These are phyloP conservation scores for Kodamaea hsintzibuensis DNA, from an alignment of 805 yeast genomes.

Conservation along the genomic window DNA sequence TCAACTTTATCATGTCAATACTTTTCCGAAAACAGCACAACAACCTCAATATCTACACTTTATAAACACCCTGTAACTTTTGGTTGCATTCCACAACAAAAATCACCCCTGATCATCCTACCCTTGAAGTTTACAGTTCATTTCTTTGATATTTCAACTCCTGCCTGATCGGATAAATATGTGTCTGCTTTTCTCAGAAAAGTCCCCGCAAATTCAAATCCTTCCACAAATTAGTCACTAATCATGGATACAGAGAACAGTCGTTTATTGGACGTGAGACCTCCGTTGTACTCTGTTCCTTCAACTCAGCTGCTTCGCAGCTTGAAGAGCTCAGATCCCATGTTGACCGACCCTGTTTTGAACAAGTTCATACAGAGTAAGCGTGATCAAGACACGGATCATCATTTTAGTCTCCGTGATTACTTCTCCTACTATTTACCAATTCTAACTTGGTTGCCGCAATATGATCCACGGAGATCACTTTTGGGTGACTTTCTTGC, in stretches of 20 bases:
- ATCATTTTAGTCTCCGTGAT: slow-evolving; percentile 22
- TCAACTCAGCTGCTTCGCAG: slow-evolving; percentile 26
- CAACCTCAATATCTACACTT: no score
- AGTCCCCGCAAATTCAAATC: background rate
- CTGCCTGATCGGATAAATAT: no score
- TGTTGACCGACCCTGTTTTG: slow-evolving; percentile 18
- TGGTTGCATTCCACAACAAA: no score
- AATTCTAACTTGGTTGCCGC: slow-evolving; percentile 32
- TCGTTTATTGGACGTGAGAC: slow-evolving; percentile 12
- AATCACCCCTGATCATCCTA: no score
- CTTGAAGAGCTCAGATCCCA: slow-evolving; percentile 9
- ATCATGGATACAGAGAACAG: slow-evolving; percentile 9
- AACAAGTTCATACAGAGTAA: slow-evolving; percentile 15
- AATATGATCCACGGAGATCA: slow-evolving; percentile 16
- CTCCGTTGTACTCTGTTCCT: slow-evolving; percentile 30
- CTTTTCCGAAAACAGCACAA: no score
- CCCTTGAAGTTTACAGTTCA: no score
- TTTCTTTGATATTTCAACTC: no score
- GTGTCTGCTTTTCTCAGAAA: background rate
- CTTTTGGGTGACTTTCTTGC: slow-evolving; percentile 33
- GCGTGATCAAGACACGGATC: slow-evolving; percentile 7
- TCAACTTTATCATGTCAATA: no score
- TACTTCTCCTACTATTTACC: slow-evolving; percentile 35
- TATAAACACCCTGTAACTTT: no score
- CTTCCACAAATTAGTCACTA: background rate